Conservation (phyloP, 2,329 filamentous ascomycete genomes). For the Chaetomium olivaceum region DNA sequence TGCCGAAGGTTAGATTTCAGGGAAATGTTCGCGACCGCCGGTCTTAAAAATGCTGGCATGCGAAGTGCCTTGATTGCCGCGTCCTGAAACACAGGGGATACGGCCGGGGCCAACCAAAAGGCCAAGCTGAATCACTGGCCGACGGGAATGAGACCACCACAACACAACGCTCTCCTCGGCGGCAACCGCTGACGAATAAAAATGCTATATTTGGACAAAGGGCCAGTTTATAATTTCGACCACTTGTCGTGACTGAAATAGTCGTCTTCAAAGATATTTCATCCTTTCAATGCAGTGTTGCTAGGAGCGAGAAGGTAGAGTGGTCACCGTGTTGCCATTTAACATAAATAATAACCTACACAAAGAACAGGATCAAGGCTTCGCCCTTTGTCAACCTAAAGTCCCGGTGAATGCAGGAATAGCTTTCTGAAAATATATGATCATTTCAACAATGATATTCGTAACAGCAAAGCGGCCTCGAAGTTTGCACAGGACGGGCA, state of each 20-base stretch:
- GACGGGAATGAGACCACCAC: background rate
- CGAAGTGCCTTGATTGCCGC: background rate
- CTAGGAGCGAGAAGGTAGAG: too few species aligned
- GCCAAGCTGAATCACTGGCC: background rate
- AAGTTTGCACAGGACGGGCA: background rate
- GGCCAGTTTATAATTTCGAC: background rate
- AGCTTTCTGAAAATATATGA: background rate
- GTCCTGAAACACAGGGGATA: background rate
- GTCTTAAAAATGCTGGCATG: background rate
- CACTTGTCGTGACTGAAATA: background rate
- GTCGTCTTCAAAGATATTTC: background rate
- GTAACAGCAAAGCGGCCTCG: background rate
- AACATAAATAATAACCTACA: too few species aligned
- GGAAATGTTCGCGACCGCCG: background rate
- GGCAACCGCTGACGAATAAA: background rate
- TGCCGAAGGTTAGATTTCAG: background rate
- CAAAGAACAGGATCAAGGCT: background rate
- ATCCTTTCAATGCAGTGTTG: background rate
- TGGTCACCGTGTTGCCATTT: too few species aligned
- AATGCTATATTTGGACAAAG: background rate
- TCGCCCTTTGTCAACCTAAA: background rate
- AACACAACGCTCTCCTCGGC: background rate
- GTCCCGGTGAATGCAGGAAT: background rate
- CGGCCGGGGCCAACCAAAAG: background rate
- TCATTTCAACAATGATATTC: background rate